phyloP scores from a whole-genome alignment of 2,329 filamentous ascomycete species.

The Paraphoma sp. region DNA sequence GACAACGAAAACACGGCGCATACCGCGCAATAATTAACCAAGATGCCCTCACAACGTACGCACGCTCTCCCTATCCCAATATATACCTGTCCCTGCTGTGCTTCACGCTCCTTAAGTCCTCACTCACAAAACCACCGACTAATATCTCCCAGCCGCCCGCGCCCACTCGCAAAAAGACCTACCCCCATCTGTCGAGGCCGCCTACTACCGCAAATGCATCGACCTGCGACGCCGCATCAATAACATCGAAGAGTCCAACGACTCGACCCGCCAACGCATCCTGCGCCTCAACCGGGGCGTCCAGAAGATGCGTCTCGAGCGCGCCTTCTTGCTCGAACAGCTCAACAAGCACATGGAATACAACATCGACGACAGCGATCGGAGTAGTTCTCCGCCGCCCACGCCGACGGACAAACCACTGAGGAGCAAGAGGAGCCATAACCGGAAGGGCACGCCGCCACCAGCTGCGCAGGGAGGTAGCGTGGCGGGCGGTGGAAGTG shows the following conservation, averaged over 20 bases:
- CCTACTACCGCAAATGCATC: slow-evolving; percentile 96
- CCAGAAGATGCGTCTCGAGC: slow-evolving; percentile 88
- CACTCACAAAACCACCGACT: too few species aligned
- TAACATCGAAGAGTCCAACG: slow-evolving; percentile 92
- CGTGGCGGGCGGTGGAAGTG: background rate
- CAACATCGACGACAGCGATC: slow-evolving; percentile 69
- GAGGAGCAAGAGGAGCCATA: slow-evolving; percentile 74
- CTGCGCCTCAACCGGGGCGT: slow-evolving; percentile 82
- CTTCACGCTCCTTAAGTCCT: too few species aligned
- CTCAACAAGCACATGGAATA: slow-evolving; percentile 56
- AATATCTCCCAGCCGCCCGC: slow-evolving; percentile 26
- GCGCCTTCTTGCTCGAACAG: slow-evolving; percentile 65
- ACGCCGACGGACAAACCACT: slow-evolving; percentile 82
- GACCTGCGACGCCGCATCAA: slow-evolving; percentile 89
- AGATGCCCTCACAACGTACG: slow-evolving; percentile 32
- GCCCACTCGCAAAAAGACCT: slow-evolving; percentile 53
- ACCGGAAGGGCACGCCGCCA: background rate
- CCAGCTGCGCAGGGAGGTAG: background rate
- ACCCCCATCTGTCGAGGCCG: slow-evolving; percentile 91
- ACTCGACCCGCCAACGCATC: slow-evolving; percentile 79
- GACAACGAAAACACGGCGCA: background rate
- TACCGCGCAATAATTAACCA: slow-evolving; percentile 1
- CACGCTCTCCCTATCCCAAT: background rate
- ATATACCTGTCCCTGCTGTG: background rate
- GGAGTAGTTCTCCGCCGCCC: slow-evolving; percentile 79